phyloP scores from a whole-genome alignment of 2,329 filamentous ascomycete genomes.

The Saccharata proteae region DNA sequence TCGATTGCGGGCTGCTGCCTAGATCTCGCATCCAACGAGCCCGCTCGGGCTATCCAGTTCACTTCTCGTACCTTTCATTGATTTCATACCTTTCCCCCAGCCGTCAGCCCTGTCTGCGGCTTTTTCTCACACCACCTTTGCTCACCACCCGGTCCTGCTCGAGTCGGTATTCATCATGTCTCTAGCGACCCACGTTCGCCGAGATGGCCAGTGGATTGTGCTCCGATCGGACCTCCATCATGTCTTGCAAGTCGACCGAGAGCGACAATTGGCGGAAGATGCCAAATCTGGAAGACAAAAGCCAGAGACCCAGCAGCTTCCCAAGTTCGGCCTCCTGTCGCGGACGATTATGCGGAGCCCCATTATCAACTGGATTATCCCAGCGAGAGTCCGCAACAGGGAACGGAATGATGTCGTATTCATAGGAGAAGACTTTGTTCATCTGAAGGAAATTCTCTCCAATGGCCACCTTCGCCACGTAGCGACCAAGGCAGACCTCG shows the following conservation, averaged over 20 bases:
- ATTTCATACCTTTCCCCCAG: too few relatives aligned
- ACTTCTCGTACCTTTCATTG: too few relatives aligned
- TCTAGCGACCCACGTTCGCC: conserved; percentile 13
- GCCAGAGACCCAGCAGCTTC: conserved; percentile 21
- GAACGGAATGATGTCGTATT: conserved; percentile 73
- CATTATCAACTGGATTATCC: conserved; percentile 62
- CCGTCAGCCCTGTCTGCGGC: too few relatives aligned
- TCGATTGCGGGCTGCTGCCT: too few relatives aligned
- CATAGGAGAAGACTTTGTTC: conserved; percentile 69
- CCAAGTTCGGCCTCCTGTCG: conserved; percentile 60
- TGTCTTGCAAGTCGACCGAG: conserved; percentile 19
- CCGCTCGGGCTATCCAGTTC: too few relatives aligned
- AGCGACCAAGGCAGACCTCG: conserved; percentile 68
- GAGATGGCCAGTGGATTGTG: conserved; percentile 24
- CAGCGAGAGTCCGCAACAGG: conserved; percentile 61
- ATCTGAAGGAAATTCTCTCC: conserved; percentile 61
- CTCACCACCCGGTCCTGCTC: conserved; percentile 1
- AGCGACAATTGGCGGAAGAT: conserved; percentile 16
- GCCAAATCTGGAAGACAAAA: too few relatives aligned
- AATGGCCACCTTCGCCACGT: conserved; percentile 63
- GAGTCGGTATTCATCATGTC: conserved; percentile 9
- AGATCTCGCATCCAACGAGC: too few relatives aligned
- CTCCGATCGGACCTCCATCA: conserved; percentile 28
- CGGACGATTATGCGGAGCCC: conserved; percentile 69
- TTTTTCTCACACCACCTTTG: too few relatives aligned